Evolutionary conservation across 2,329 filamentous ascomycete genomes (phyloP).

Genomic region (Cytospora piceicola): DNA sequence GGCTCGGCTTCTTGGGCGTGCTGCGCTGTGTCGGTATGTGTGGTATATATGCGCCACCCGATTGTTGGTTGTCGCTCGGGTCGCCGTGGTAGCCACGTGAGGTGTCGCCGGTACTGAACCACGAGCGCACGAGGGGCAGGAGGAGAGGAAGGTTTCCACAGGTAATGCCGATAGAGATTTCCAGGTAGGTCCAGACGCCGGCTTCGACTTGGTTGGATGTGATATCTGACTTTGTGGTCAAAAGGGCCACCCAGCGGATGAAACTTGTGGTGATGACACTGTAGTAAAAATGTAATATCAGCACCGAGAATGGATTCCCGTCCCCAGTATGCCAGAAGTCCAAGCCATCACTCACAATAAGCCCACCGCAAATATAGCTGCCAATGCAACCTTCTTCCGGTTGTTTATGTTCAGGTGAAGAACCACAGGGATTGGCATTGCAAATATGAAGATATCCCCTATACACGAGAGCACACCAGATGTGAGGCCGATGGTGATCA

Average conservation of each 20-base stretch:
- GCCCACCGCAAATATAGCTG: not conserved
- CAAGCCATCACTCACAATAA: not conserved
- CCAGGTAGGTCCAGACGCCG: slow-evolving; percentile 30
- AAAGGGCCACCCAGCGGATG: slow-evolving; percentile 30
- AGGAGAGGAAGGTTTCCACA: slow-evolving; percentile 31
- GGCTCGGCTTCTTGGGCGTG: not conserved
- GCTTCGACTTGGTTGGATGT: slow-evolving; percentile 23
- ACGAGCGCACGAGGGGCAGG: slow-evolving; percentile 13
- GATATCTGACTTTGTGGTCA: slow-evolving; percentile 4
- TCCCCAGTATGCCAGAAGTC: not conserved
- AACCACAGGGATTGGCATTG: not conserved
- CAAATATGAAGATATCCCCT: not conserved
- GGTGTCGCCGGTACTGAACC: not conserved
- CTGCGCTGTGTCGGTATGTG: not conserved
- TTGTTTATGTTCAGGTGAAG: not conserved
- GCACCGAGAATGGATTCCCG: not conserved
- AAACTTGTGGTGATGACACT: slow-evolving; percentile 27
- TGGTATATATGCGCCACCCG: not conserved
- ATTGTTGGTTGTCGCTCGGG: not conserved
- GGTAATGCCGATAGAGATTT: slow-evolving; percentile 30
- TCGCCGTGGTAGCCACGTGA: not conserved
- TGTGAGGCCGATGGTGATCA: not conserved
- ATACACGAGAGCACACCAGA: not conserved
- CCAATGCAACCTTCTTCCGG: not conserved
- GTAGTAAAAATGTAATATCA: not conserved